Conservation (phyloP, 148 eudicot genomes). For the Chenopodium formosanum region DNA sequence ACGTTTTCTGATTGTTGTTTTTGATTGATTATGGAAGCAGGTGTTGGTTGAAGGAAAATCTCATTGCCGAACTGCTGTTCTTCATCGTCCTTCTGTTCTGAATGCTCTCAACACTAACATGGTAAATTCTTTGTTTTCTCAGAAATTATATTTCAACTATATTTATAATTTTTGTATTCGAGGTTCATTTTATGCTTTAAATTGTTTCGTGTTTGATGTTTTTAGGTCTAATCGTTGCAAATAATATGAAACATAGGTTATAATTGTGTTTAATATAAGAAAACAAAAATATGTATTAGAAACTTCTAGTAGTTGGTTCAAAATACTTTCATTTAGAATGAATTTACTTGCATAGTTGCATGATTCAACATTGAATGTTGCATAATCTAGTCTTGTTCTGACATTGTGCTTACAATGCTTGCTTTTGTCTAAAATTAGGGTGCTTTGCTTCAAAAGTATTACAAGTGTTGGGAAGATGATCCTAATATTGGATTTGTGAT, state of each 20-base stretch:
- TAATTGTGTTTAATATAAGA: too few relatives aligned
- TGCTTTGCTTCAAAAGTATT: constrained; percentile 56
- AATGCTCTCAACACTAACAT: constrained; percentile 59
- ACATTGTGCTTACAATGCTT: not conserved
- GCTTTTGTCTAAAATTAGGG: constrained; percentile 41
- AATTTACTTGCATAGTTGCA: not conserved
- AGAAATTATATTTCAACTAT: too few relatives aligned
- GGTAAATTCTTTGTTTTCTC: constrained; percentile 33
- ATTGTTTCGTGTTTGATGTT: too few relatives aligned
- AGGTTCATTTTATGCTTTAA: too few relatives aligned
- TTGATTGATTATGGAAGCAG: constrained; percentile 15
- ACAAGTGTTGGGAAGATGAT: constrained; percentile 76
- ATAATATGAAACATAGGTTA: too few relatives aligned
- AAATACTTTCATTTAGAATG: not conserved
- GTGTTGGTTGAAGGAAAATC: constrained; percentile 67
- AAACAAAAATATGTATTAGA: too few relatives aligned
- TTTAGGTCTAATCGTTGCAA: too few relatives aligned
- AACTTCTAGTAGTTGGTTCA: too few relatives aligned
- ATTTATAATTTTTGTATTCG: too few relatives aligned
- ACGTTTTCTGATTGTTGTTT: not conserved
- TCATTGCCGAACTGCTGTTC: constrained; percentile 63
- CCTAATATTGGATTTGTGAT: constrained; percentile 66
- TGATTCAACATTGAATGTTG: not conserved
- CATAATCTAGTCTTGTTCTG: not conserved
- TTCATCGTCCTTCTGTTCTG: constrained; percentile 61